These are phyloP conservation scores for Camellia oleifera DNA, from an alignment of 179 eudicot species.

Conservation along the genomic window DNA sequence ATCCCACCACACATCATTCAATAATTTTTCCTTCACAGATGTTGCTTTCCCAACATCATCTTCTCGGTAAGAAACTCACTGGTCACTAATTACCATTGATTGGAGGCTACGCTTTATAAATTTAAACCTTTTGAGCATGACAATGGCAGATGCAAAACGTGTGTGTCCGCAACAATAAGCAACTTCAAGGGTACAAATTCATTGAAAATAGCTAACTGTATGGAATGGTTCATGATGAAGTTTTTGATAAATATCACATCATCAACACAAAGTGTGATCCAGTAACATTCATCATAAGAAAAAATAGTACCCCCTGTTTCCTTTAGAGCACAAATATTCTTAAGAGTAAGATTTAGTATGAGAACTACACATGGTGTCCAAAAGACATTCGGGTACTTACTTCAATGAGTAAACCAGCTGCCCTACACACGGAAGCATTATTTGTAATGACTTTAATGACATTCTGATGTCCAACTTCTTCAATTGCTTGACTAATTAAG, in stretches of 20 bases:
- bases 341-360: too few species aligned
- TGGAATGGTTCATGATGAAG: neutral
- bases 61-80: neutral
- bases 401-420: too few species aligned
- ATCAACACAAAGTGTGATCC: neutral
- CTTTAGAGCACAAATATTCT: too few species aligned
- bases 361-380: too few species aligned
- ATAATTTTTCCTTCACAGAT: neutral
- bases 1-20: neutral
- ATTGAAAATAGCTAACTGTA: neutral
- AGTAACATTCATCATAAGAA: neutral
- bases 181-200: neutral
- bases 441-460: too few species aligned
- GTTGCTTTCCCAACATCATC: neutral
- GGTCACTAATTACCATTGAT: neutral
- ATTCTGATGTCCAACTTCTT: too few species aligned
- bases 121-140: neutral
- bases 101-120: neutral
- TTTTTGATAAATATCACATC: neutral
- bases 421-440: too few species aligned
- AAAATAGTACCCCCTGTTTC: too few species aligned
- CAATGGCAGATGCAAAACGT: neutral
- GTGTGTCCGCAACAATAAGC: neutral
- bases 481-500: too few species aligned
- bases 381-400: too few species aligned